Base-by-base conservation (phyloP, 805 yeast genomes). In the Kodamaea fukazawae region DNA sequence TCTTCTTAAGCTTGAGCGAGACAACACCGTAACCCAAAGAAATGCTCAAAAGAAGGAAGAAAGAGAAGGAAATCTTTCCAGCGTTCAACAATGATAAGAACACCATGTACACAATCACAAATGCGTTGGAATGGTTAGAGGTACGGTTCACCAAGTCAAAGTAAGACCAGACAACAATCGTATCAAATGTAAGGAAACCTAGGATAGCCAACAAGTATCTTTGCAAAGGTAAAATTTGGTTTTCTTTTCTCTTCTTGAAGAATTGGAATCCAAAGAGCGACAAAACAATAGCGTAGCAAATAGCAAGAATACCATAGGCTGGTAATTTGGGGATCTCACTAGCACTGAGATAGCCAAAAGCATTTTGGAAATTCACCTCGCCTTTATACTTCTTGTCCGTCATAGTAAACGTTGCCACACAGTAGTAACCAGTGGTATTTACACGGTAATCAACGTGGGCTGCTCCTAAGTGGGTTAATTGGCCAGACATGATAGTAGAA, bases 21-120 rank as follows among this genome's bases (percentile, higher is more conserved):
- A 93, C 98, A 34, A 93, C 89, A 46, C 98, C 97, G 63, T 90
- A 93, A 29, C 99, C 99, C 49, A 90, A 70, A 10, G 95, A 75
- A 41, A 93, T 91, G 52, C 88, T 83, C 48, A 91, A 70, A 41
- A 93, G 70, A 53, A 93, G 67, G 67, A 91, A 93, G 63, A 91
- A 84, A 6, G 96, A 86, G 59, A 88, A 45, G 0, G 96, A 82
- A 38, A 87, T 75, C 54, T 93, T 85, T 50, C 79, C 78, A 1
- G 96, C 79, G 57, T 88, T 86, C 59, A 91, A 65, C 23, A 87
- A 59, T 2, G 96, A 82, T 37, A 91, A 76, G 55, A 91, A 76
- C 7, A 79, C 79, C 75, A 88, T 75, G 63, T 89, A 86, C 38
- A 60, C 55, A 29, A 79, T 77, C 47, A 79, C 84, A 51, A 88